Evolutionary conservation across 306 rosid species (phyloP).

Genomic region (Lathyrus sativus): DNA sequence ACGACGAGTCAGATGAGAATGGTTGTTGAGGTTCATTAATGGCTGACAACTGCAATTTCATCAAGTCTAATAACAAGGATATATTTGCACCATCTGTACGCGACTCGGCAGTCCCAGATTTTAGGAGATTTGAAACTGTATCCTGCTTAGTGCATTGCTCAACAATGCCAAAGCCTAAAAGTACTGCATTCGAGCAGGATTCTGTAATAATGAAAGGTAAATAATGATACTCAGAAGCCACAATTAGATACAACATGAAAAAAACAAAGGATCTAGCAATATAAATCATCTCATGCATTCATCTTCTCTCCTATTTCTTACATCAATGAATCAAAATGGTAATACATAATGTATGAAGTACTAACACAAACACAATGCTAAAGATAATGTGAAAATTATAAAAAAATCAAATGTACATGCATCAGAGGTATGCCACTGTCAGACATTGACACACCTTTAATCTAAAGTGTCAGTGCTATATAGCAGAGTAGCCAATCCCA

Average conservation of each 20-base stretch:
- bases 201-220: conserved; percentile 51
- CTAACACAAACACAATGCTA: background rate
- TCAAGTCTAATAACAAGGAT: conserved; percentile 53
- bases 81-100: conserved; percentile 46
- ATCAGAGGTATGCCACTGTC: background rate
- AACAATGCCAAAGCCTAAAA: conserved; percentile 63
- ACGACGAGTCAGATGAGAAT: conserved; percentile 33
- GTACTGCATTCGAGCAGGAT: conserved; percentile 48
- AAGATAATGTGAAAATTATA: background rate
- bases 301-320: background rate
- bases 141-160: conserved; percentile 65
- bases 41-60: conserved; percentile 52
- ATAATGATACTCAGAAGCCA: conserved; percentile 30
- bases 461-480: background rate
- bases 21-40: conserved; percentile 40
- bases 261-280: conserved; percentile 21
- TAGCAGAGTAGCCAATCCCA: too few species aligned
- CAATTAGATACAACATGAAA: background rate
- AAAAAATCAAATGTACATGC: background rate
- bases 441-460: background rate
- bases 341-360: background rate
- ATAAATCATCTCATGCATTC: conserved; percentile 25
- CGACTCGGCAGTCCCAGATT: conserved; percentile 55
- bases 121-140: conserved; percentile 57
- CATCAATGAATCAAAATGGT: conserved; percentile 12